Base-by-base conservation (phyloP, 805 yeast genomes). In the Cyberlindnera samutprakarnensis region DNA sequence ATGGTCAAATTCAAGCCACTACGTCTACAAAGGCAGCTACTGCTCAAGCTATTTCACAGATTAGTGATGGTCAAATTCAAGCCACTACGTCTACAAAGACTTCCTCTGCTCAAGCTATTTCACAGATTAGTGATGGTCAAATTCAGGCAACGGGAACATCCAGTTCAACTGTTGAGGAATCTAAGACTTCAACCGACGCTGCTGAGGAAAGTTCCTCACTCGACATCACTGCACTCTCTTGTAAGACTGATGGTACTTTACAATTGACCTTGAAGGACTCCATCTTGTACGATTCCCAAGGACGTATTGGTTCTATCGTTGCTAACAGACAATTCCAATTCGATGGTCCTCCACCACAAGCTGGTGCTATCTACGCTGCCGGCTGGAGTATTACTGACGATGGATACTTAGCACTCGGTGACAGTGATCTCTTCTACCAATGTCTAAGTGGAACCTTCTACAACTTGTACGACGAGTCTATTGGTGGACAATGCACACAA, bases 271-370 rank as follows among this genome's bases (percentile, higher is more conserved):
- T 81, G 49, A 56, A 63, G 22, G 62, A 51, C 28, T 57, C 74
- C 38, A 51, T 73, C 32, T 64, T 81, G 48, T 67, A 59, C 11
- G 90, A 80, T 51, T 52, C 68, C 23, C 47, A 63, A 38, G 81
- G 81, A 28, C 74, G 90, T 70, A 61, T 80, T 44, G 88, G 88
- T 45, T 72, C 87, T 30, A 78, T 80, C 60, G 90, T 80, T 46
- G 77, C 87, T 35, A 80, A 79, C 76, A 70, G 81, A 66, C 90
- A 80, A 65, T 80, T 80, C 72, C 90, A 80, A 65, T 80, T 80
- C 52, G 90, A 80, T 57, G 88, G 88, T 53, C 86, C 86, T 39
- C 82, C 84, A 62, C 87, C 88, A 51, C 90, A 80, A 67, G 84
- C 81, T 20, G 83, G 82, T 58, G 68, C 82, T 36, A 69, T 75